phyloP scores from a whole-genome alignment of 768 basidiomycete genomes.

The Strobilomyces confusus region DNA sequence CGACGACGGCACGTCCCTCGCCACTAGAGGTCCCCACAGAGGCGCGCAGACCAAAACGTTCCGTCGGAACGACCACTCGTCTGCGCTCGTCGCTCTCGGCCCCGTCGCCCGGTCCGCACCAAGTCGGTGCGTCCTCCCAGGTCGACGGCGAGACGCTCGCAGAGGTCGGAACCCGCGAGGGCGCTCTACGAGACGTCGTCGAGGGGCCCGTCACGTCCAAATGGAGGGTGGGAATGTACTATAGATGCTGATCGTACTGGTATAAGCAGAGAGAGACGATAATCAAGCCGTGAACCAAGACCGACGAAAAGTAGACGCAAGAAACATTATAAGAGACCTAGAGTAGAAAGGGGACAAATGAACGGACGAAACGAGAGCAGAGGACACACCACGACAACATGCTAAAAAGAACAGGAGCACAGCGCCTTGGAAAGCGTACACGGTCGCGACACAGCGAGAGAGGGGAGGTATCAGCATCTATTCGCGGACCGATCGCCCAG shows the following conservation, averaged over 20 bases:
- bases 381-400: conserved; percentile 2
- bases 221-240: background rate
- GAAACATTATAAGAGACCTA: conserved; percentile 12
- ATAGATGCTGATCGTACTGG: background rate
- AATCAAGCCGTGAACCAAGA: background rate
- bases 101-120: conserved; percentile 8
- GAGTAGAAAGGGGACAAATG: background rate
- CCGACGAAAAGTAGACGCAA: background rate
- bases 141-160: background rate
- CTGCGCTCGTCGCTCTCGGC: conserved; percentile 36
- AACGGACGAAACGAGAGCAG: background rate
- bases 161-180: conserved; percentile 8
- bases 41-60: conserved; percentile 36
- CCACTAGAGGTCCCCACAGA: conserved; percentile 78
- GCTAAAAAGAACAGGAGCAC: background rate
- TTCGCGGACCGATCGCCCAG: conserved; percentile 12
- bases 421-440: conserved; percentile 3
- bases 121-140: conserved; percentile 17
- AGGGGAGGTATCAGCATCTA: conserved; percentile 1
- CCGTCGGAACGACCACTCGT: conserved; percentile 42
- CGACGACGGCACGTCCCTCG: conserved; percentile 63
- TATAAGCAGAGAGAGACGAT: background rate
- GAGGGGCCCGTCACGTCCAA: conserved; percentile 1
- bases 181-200: conserved; percentile 9
- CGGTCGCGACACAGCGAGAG: too few relatives aligned